Evolutionary conservation across 2,329 filamentous ascomycete species (phyloP).

Genomic region (Anthostomella pinea): DNA sequence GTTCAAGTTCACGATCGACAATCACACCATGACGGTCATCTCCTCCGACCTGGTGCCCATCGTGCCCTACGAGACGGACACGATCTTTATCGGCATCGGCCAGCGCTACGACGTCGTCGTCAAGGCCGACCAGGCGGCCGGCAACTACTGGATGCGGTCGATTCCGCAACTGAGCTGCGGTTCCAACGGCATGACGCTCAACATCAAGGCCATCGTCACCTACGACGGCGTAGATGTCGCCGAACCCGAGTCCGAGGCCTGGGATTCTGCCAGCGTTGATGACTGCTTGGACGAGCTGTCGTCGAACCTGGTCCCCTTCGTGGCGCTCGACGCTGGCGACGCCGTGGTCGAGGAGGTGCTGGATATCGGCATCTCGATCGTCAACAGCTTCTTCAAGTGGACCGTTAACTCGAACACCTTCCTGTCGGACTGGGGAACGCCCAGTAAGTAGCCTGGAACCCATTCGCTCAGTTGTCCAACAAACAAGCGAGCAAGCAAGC

Average conservation of each 20-base stretch:
- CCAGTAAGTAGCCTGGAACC: slow-evolving; percentile 31
- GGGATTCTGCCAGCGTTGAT: slow-evolving; percentile 13
- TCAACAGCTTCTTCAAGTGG: slow-evolving; percentile 44
- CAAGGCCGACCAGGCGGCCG: slow-evolving; percentile 35
- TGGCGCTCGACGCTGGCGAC: slow-evolving; percentile 33
- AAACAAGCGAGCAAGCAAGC: no score
- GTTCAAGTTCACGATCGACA: slow-evolving; percentile 52
- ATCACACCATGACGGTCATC: slow-evolving; percentile 57
- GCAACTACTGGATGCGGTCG: slow-evolving; percentile 49
- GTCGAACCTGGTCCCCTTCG: slow-evolving; percentile 34
- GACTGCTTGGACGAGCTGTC: slow-evolving; percentile 37
- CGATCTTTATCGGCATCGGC: slow-evolving; percentile 33
- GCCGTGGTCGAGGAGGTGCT: slow-evolving; percentile 26
- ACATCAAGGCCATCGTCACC: slow-evolving; percentile 49
- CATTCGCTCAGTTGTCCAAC: no score
- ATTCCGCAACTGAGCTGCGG: slow-evolving; percentile 42
- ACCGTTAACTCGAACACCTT: slow-evolving; percentile 48
- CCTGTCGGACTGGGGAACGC: slow-evolving; percentile 45
- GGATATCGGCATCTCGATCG: slow-evolving; percentile 26
- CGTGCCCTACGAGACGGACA: slow-evolving; percentile 48
- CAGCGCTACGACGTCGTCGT: slow-evolving; percentile 48
- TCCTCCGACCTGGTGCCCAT: slow-evolving; percentile 58
- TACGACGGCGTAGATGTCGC: slow-evolving; percentile 32
- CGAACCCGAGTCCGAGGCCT: slow-evolving; percentile 13
- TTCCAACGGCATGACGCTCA: slow-evolving; percentile 36